These are phyloP conservation scores for Echria macrotheca DNA, from an alignment of 495 filamentous ascomycete species.

Conservation along the genomic window DNA sequence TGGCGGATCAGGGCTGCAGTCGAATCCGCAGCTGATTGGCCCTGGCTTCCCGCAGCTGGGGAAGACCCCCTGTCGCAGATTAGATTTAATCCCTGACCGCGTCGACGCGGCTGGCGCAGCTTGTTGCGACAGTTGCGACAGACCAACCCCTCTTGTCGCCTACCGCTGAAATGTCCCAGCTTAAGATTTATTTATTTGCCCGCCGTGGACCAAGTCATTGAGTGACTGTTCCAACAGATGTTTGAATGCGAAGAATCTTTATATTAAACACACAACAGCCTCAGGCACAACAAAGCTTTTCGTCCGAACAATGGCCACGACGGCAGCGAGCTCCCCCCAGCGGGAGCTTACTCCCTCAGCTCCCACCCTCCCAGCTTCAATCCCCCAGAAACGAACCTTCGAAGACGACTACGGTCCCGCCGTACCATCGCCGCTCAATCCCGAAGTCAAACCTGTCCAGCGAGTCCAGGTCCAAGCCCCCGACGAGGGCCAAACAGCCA, in stretches of 20 bases:
- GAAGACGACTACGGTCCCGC: conserved; percentile 52
- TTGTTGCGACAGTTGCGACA: background rate
- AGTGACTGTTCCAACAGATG: too few species aligned
- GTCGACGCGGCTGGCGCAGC: background rate
- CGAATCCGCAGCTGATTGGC: background rate
- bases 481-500: conserved; percentile 30
- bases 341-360: conserved; percentile 38
- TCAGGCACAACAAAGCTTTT: too few species aligned
- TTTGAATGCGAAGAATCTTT: too few species aligned
- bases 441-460: conserved; percentile 36
- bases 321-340: conserved; percentile 30
- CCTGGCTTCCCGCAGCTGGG: background rate
- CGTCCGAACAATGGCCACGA: conserved; percentile 40
- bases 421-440: conserved; percentile 59
- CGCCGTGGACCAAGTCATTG: too few species aligned
- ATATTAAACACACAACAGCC: too few species aligned
- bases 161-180: background rate
- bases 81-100: background rate
- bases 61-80: background rate
- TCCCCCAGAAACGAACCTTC: conserved; percentile 55
- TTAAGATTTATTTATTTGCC: too few species aligned
- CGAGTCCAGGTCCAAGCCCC: conserved; percentile 30
- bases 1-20: too few species aligned
- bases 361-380: conserved; percentile 31
- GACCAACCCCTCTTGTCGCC: background rate